phyloP scores from a whole-genome alignment of 352 stramenopile genomes.

The Phytophthora ramorum region DNA sequence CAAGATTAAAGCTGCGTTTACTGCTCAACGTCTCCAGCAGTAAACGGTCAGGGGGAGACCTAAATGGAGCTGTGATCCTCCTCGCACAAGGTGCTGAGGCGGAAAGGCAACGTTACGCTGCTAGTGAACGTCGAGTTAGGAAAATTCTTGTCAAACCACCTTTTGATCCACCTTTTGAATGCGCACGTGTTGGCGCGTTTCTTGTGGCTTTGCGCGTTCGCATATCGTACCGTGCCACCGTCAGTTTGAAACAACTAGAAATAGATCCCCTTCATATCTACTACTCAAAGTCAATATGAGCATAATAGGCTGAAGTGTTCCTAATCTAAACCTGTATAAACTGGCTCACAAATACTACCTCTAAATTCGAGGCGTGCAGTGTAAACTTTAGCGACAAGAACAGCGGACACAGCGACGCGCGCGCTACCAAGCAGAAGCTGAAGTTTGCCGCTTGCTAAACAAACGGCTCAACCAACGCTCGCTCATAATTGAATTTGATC shows the following conservation, averaged over 20 bases:
- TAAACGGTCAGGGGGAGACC: background rate
- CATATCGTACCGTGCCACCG: slow-evolving; percentile 4
- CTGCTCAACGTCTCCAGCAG: slow-evolving; percentile 1
- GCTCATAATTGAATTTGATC: slow-evolving; percentile 23
- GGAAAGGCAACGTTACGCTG: background rate
- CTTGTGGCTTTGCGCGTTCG: slow-evolving; percentile 17
- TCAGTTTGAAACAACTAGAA: background rate
- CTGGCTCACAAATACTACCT: too few species aligned
- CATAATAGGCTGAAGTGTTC: too few species aligned
- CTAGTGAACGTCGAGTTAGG: background rate
- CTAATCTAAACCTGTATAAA: too few species aligned
- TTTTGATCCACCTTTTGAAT: slow-evolving; percentile 9
- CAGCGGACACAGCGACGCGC: slow-evolving; percentile 9
- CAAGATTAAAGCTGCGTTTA: background rate
- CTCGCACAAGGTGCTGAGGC: background rate
- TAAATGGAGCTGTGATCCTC: background rate
- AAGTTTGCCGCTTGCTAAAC: slow-evolving; percentile 21
- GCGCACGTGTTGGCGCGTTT: slow-evolving; percentile 8
- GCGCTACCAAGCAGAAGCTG: slow-evolving; percentile 10
- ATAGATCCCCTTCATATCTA: background rate
- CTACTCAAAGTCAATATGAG: too few species aligned
- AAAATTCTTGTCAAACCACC: slow-evolving; percentile 27
- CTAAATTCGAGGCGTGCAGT: too few species aligned
- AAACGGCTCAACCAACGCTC: slow-evolving; percentile 11
- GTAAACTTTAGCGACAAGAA: slow-evolving; percentile 21